phyloP scores from a whole-genome alignment of 129 eudicot species.

The Chrysanthemum makinoi region DNA sequence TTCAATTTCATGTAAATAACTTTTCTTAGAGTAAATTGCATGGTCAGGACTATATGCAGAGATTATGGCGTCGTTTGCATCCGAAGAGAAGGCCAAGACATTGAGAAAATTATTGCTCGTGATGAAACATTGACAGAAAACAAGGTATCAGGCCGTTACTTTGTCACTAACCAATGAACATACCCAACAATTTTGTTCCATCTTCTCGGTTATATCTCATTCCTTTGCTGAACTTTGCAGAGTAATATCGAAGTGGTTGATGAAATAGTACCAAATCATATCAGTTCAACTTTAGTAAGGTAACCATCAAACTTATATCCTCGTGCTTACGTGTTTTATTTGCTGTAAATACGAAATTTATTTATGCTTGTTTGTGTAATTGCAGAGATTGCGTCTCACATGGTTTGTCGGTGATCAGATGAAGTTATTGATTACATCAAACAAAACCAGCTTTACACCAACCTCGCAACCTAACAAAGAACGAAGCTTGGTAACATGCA shows the following conservation, averaged over 20 bases:
- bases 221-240: conserved; percentile 35
- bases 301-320: conserved; percentile 11
- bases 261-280: conserved; percentile 76
- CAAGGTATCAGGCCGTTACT: conserved; percentile 39
- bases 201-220: background rate
- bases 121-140: conserved; percentile 55
- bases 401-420: conserved; percentile 68
- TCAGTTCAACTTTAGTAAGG: conserved; percentile 89
- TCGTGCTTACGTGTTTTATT: background rate
- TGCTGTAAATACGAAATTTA: background rate
- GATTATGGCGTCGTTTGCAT: conserved; percentile 92
- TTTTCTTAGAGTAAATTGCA: conserved; percentile 12
- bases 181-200: background rate
- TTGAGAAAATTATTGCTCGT: conserved; percentile 52
- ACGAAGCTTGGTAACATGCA: conserved; percentile 2
- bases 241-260: conserved; percentile 70
- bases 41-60: conserved; percentile 65
- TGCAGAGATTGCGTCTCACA: conserved; percentile 76
- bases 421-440: conserved; percentile 75
- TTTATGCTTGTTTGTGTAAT: background rate
- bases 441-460: conserved; percentile 45
- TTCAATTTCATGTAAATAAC: too few relatives aligned
- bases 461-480: conserved; percentile 8
- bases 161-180: background rate
- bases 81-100: conserved; percentile 83